Conservation (phyloP, 116 monocot genomes). For the Phalaenopsis hybrid region DNA sequence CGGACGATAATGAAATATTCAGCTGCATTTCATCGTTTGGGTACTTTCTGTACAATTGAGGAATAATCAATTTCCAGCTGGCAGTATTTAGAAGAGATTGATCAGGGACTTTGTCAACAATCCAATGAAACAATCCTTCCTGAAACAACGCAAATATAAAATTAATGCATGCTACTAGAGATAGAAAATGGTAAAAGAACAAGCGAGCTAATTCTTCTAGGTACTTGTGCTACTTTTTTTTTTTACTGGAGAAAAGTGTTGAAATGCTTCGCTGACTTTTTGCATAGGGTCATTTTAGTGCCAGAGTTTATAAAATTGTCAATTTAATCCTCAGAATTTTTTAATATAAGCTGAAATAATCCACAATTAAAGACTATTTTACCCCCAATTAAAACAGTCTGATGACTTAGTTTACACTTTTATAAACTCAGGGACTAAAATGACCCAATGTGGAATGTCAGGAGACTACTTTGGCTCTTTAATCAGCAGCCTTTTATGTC, state of each 20-base stretch:
- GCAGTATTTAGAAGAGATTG: constrained; percentile 81
- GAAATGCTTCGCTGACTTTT: too few species aligned
- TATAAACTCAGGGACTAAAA: too few species aligned
- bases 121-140: constrained; percentile 77
- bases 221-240: not conserved
- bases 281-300: too few species aligned
- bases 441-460: too few species aligned
- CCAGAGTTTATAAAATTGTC: too few species aligned
- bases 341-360: too few species aligned
- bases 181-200: not conserved
- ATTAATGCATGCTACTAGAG: not conserved
- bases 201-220: not conserved
- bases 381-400: too few species aligned
- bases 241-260: too few species aligned
- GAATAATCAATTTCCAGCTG: constrained; percentile 72
- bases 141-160: constrained; percentile 20
- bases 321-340: too few species aligned
- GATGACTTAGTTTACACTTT: too few species aligned
- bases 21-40: constrained; percentile 86
- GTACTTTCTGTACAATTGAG: constrained; percentile 71
- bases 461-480: not conserved
- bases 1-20: constrained; percentile 62
- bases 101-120: constrained; percentile 74
- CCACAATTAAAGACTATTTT: too few species aligned
- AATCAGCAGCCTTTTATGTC: not conserved